Evolutionary conservation across 768 basidiomycete genomes (phyloP).

Genomic region (Pseudohyphozyma bogoriensis): DNA sequence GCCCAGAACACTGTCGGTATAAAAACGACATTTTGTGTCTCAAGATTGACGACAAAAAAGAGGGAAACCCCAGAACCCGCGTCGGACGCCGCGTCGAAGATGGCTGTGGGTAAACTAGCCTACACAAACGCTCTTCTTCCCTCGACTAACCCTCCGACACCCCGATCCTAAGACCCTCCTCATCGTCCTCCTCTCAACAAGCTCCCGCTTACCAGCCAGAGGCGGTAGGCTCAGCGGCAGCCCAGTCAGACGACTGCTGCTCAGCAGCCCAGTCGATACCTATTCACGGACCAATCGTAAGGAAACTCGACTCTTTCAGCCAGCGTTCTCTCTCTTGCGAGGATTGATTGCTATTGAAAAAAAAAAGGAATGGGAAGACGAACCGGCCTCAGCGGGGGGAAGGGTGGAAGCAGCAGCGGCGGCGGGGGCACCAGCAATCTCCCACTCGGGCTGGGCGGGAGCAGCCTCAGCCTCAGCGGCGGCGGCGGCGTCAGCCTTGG

Average conservation of each 20-base stretch:
- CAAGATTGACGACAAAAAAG: too few relatives aligned
- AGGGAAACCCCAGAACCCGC: too few relatives aligned
- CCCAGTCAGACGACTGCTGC: conserved; percentile 58
- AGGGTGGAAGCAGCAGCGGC: conserved; percentile 61
- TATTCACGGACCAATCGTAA: conserved; percentile 29
- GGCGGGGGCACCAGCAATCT: conserved; percentile 49
- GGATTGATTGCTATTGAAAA: background rate
- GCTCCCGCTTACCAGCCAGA: too few relatives aligned
- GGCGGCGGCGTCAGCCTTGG: conserved; percentile 55
- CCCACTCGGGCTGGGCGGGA: conserved; percentile 45
- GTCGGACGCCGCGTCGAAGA: too few relatives aligned
- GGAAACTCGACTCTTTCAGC: conserved; percentile 1
- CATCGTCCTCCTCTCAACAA: too few relatives aligned
- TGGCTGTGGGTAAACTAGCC: too few relatives aligned
- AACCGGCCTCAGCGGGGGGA: conserved; percentile 53
- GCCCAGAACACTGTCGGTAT: too few relatives aligned
- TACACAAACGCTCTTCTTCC: too few relatives aligned
- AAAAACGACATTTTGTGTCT: too few relatives aligned
- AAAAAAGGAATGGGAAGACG: conserved; percentile 7
- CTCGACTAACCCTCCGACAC: too few relatives aligned
- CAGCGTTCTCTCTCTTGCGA: background rate
- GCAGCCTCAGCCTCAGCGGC: conserved; percentile 23
- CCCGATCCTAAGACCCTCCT: too few relatives aligned
- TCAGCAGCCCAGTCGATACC: conserved; percentile 81
- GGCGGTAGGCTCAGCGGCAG: too few relatives aligned